Conservation (phyloP, 345 rosid genomes). For the Camelina hispida region DNA sequence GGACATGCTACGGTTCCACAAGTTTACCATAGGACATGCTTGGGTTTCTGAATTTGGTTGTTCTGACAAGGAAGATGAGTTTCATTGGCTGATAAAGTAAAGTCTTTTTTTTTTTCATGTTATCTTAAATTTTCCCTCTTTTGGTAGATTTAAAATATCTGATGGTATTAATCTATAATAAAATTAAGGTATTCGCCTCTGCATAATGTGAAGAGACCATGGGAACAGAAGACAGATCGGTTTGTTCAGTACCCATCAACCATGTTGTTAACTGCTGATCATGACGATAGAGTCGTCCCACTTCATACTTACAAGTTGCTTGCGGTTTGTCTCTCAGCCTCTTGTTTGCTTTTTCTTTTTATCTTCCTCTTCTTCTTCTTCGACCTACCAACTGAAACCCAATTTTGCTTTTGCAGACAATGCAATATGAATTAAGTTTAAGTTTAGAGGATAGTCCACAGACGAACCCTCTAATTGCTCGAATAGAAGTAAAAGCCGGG, state of each 20-base stretch:
- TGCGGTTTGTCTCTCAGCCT: conserved; percentile 62
- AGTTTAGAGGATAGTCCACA: conserved; percentile 82
- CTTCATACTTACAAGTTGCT: conserved; percentile 80
- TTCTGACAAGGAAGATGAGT: conserved; percentile 87
- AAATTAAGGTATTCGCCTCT: conserved; percentile 85
- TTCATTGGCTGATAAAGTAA: conserved; percentile 90
- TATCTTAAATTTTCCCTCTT: conserved; percentile 8
- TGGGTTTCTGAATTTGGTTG: conserved; percentile 95
- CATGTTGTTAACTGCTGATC: conserved; percentile 95
- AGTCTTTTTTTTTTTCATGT: neutral
- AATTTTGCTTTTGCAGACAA: conserved; percentile 56
- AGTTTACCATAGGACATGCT: conserved; percentile 96
- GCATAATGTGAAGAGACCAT: conserved; percentile 93
- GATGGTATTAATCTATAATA: conserved; percentile 6
- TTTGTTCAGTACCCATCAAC: conserved; percentile 80
- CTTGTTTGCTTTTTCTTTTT: conserved; percentile 26
- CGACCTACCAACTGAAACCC: neutral
- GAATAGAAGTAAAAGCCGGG: conserved; percentile 90
- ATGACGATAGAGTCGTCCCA: conserved; percentile 93
- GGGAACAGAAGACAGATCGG: conserved; percentile 61
- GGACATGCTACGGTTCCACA: conserved; percentile 98
- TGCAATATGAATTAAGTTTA: conserved; percentile 74
- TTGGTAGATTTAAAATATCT: conserved; percentile 10
- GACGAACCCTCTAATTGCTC: conserved; percentile 83
- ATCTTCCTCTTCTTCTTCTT: conserved; percentile 4